Conservation (phyloP, 2,329 filamentous ascomycete genomes). For the Xylariales sp. region DNA sequence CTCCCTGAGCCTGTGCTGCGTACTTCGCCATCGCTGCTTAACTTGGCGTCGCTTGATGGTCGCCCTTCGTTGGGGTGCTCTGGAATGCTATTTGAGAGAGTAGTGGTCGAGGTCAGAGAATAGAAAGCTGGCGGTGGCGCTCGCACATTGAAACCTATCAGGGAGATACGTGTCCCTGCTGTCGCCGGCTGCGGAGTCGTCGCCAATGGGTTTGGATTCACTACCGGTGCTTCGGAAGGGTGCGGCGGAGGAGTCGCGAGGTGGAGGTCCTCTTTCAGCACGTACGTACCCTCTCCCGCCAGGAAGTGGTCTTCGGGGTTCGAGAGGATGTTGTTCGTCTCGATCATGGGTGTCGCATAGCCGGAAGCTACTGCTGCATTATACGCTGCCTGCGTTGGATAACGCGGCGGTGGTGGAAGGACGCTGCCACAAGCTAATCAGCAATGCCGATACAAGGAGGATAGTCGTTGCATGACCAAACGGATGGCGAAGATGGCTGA, state of each 20-base stretch:
- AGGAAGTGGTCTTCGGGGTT: conserved; percentile 87
- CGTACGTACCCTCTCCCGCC: conserved; percentile 90
- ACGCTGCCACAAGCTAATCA: conserved; percentile 49
- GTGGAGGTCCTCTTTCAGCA: conserved; percentile 83
- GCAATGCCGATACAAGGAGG: too few relatives aligned
- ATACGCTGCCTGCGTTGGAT: conserved; percentile 68
- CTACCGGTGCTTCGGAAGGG: conserved; percentile 82
- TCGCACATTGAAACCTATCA: conserved; percentile 66
- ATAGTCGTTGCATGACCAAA: not conserved
- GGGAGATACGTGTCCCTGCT: conserved; percentile 76
- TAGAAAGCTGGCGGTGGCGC: conserved; percentile 50
- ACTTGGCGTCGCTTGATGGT: conserved; percentile 54
- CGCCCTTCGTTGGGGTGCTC: conserved; percentile 59
- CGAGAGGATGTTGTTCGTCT: conserved; percentile 86
- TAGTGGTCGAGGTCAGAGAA: conserved; percentile 47
- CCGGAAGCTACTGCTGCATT: conserved; percentile 67
- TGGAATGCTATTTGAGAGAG: conserved; percentile 50
- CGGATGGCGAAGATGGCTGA: not conserved
- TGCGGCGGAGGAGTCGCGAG: conserved; percentile 93
- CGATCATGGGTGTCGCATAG: conserved; percentile 70
- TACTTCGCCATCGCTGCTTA: conserved; percentile 52
- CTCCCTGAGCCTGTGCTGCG: conserved; percentile 49
- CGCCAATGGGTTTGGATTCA: conserved; percentile 86
- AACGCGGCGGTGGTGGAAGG: conserved; percentile 80
- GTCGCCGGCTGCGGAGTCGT: conserved; percentile 81